phyloP scores from a whole-genome alignment of 768 basidiomycete species.

The Lactifluus echinatus region DNA sequence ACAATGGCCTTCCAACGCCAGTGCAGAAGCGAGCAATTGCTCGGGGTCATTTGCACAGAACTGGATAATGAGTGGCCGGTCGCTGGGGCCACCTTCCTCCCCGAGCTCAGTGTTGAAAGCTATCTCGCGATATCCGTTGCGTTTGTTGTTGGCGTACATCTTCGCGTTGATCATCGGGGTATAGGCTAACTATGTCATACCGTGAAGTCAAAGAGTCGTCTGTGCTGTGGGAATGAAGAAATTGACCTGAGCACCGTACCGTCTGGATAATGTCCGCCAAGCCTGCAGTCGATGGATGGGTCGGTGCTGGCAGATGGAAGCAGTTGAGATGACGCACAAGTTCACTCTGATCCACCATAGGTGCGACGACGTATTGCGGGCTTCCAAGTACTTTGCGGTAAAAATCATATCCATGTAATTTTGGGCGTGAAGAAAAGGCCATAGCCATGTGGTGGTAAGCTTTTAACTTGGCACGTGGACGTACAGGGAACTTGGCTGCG shows the following conservation, averaged over 20 bases:
- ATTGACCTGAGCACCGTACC: slow-evolving; percentile 72
- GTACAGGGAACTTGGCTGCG: too few relatives aligned
- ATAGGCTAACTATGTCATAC: slow-evolving; percentile 58
- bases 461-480: too few relatives aligned
- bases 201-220: slow-evolving; percentile 11
- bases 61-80: slow-evolving; percentile 84
- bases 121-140: slow-evolving; percentile 49
- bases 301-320: background rate
- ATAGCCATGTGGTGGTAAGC: too few relatives aligned
- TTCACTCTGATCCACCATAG: slow-evolving; percentile 98
- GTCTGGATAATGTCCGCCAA: slow-evolving; percentile 76
- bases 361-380: slow-evolving; percentile 87
- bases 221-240: slow-evolving; percentile 2
- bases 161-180: slow-evolving; percentile 99
- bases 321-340: slow-evolving; percentile 53
- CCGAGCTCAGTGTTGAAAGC: slow-evolving; percentile 60
- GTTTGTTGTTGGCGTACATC: slow-evolving; percentile 52
- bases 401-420: slow-evolving; percentile 74
- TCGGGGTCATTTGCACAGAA: slow-evolving; percentile 91
- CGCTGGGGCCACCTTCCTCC: slow-evolving; percentile 76
- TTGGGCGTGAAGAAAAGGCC: slow-evolving; percentile 23
- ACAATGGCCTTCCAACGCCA: slow-evolving; percentile 64
- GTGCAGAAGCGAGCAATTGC: slow-evolving; percentile 68
- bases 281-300: slow-evolving; percentile 42
- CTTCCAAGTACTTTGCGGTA: slow-evolving; percentile 71